These are phyloP conservation scores for Saposhnikovia divaricata DNA, from an alignment of 129 eudicot species.

Conservation along the genomic window DNA sequence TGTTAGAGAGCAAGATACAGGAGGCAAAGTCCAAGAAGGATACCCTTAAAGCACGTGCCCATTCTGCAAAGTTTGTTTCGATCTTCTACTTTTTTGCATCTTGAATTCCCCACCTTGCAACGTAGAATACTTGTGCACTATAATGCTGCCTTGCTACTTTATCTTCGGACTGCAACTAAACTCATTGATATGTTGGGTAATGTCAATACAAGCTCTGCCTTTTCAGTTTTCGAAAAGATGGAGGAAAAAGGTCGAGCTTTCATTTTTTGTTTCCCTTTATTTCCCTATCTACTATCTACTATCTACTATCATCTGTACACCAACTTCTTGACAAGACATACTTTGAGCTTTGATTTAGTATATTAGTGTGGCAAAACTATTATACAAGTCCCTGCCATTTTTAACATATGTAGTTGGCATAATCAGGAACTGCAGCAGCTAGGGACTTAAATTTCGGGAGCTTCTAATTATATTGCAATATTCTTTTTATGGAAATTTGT, in stretches of 20 bases:
- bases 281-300: too few relatives aligned
- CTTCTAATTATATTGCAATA: too few relatives aligned
- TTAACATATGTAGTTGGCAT: too few relatives aligned
- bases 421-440: too few relatives aligned
- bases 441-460: too few relatives aligned
- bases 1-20: constrained; percentile 94
- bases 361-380: too few relatives aligned
- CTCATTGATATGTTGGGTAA: constrained; percentile 90
- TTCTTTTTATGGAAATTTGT: too few relatives aligned
- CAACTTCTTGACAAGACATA: too few relatives aligned
- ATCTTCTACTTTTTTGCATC: neutral
- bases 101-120: constrained; percentile 4
- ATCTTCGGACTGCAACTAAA: constrained; percentile 77
- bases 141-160: constrained; percentile 7
- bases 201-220: too few relatives aligned
- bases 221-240: constrained; percentile 96
- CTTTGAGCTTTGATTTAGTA: too few relatives aligned
- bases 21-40: constrained; percentile 96
- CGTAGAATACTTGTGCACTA: constrained; percentile 5
- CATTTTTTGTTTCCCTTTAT: neutral
- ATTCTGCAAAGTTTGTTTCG: constrained; percentile 81
- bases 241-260: constrained; percentile 76
- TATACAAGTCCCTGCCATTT: too few relatives aligned
- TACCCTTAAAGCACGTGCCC: constrained; percentile 97
- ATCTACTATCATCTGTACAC: too few relatives aligned